Evolutionary conservation across 1,284 basidiomycete species (phyloP), one percentile per base, ranked within the genome.

Genomic region (Ganoderma meredithae): DNA sequence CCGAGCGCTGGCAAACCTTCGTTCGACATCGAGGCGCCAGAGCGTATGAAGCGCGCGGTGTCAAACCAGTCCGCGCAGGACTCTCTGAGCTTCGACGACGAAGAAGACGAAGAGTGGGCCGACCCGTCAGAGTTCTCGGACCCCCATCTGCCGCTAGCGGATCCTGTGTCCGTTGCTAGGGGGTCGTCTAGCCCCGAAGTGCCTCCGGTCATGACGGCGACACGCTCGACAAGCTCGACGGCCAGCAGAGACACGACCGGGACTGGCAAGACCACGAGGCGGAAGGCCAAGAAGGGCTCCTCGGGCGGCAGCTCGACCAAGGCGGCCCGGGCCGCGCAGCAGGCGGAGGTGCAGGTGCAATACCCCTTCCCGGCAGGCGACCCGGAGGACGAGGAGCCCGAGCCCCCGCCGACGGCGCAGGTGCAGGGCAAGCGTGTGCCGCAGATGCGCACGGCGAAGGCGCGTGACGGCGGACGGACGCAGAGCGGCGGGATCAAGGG

Each of bases 401-500:
- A 71, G 65, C 60, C 66, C 10, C 47, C 47, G 1, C 47, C 47
- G 47, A 49, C 47, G 47, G 65, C 69, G 60, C 68, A 67, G 39
- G 64, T 47, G 63, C 69, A 69, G 67, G 76, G 72, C 63, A 82
- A 79, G 70, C 81, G 81, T 56, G 75, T 81, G 41, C 81, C 79
- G 67, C 79, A 82, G 73, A 84, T 93, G 88, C 88, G 92, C 75
- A 89, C 85, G 17, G 85, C 88, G 52, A 86, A 90, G 52, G 92
- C 88, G 52, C 83, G 91, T 67, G 91, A 94, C 78, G 92, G 92
- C 5, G 92, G 92, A 49, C 82, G 92, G 73, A 94, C 92, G 69
- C 90, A 93, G 81, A 94, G 92, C 75, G 92, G 92, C 3, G 92
- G 92, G 27, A 91, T 94, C 31, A 89, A 87, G 73, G 91, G 90